Conservation (phyloP, 805 yeast species). For the Candida alai region DNA sequence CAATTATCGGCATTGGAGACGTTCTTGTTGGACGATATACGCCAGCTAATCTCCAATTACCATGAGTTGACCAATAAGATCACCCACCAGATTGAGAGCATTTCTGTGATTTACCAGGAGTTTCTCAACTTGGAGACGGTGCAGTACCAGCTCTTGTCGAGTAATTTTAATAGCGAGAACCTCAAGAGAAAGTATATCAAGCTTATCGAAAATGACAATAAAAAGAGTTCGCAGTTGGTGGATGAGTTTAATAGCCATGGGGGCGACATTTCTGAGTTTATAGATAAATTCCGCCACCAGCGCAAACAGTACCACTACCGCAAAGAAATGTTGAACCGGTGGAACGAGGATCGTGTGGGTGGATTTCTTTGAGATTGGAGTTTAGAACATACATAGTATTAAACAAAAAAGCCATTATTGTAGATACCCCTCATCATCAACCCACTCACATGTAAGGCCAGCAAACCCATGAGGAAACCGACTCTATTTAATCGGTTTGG, state of each 20-base stretch:
- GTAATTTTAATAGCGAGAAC: conserved; percentile 32
- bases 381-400: no score
- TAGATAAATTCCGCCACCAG: conserved; percentile 18
- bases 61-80: conserved; percentile 18
- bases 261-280: conserved; percentile 15
- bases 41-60: conserved; percentile 18
- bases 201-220: conserved; percentile 20
- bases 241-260: conserved; percentile 12
- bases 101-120: conserved; percentile 27
- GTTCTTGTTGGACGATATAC: conserved; percentile 13
- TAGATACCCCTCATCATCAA: no score
- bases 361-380: conserved; percentile 23
- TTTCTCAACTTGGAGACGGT: conserved; percentile 31
- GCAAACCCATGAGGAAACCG: no score
- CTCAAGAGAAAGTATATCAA: conserved; percentile 24
- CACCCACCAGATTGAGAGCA: conserved; percentile 17
- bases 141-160: conserved; percentile 36
- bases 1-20: conserved; percentile 19
- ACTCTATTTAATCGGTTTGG: no score
- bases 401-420: no score
- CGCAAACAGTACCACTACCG: conserved; percentile 31
- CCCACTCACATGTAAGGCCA: no score
- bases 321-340: conserved; percentile 35
- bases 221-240: conserved; percentile 16
- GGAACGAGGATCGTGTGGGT: conserved; percentile 42